A percentile compares a stretch with the other conserved stretches of the same genome.
Evolutionary conservation across 2,329 filamentous ascomycete species (phyloP).

Genomic region (Colletotrichum costaricense): DNA sequence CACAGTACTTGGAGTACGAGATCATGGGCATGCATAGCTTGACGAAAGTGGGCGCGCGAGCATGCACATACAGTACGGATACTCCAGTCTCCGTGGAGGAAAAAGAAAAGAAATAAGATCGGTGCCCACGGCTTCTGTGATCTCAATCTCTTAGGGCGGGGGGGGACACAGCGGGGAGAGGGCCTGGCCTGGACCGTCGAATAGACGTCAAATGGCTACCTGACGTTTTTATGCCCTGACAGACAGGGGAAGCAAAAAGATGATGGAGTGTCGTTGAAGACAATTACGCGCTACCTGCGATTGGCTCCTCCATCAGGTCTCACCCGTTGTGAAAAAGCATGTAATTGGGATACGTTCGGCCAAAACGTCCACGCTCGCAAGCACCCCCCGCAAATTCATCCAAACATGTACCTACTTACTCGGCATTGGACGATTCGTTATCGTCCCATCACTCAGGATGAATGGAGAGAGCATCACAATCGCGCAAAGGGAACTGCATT

Average conservation of each 20-base stretch:
- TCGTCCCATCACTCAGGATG: neutral
- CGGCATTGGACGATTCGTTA: neutral
- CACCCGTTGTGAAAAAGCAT: neutral
- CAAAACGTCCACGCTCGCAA: neutral
- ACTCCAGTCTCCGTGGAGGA: neutral
- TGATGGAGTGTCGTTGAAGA: neutral
- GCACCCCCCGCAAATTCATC: neutral
- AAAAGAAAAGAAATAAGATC: neutral
- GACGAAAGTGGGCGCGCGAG: neutral
- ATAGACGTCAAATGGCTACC: neutral
- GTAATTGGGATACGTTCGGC: neutral
- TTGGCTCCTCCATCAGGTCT: slow-evolving; percentile 7
- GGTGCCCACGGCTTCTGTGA: neutral
- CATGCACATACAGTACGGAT: too few species aligned
- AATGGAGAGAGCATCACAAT: neutral
- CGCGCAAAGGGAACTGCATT: neutral
- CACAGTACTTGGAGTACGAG: too few species aligned
- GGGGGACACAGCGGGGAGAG: neutral
- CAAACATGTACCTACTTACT: neutral
- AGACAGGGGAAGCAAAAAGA: neutral
- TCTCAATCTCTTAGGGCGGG: neutral
- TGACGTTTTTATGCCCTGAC: neutral
- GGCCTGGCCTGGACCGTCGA: neutral
- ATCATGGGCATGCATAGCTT: neutral
- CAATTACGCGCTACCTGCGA: too few species aligned